Base-by-base conservation (phyloP, 1,284 basidiomycete genomes). In the Apiotrichum gracile region DNA sequence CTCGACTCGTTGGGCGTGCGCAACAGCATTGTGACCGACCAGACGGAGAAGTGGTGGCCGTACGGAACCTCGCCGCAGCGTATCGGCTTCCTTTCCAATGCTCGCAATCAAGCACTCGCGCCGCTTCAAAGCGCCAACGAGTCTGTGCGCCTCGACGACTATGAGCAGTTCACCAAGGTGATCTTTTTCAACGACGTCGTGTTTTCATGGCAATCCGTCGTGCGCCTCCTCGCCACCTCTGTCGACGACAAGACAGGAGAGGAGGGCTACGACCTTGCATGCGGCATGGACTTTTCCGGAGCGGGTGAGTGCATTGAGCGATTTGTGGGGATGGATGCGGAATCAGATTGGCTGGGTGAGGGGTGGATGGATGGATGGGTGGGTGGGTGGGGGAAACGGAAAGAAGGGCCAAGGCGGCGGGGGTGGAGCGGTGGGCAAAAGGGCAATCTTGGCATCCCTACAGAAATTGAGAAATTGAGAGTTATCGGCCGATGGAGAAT, bases 111-210 rank as follows among this genome's bases (percentile, higher is more conserved):
- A 24, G 80, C 68, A 2, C 62, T 81, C 35, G 77, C 76, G 55
- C 80, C 80, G 2, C 52, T 72, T 12, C 61, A 64, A 47, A 53
- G 52, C 9, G n/a, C 49, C 1, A 57, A 66, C 41, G 39, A 21
- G 2, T 24, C 21, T 2, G 13, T 59, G 5, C 55, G 63, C 12
- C 66, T 80, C 17, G 54, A 72, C 9, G 68, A 74, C 51, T 61
- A 58, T 72, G 74, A 29, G 73, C 69, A 2, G 7, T 80, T 74
- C 62, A 77, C 78, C 58, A 75, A 75, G 48, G 73, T 81, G 19
- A 31, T 82, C 1, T 82, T 81, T 63, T 74, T 79, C 17, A 81
- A 82, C 60, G 80, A 83, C 64, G 68, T 82, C 22, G 77, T 71
- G 52, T 74, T 81, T 58, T 74, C 77, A 42, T 78, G 79, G 41